Base-by-base conservation (phyloP, 495 filamentous ascomycete genomes). In the Hypoxylon intermedium region DNA sequence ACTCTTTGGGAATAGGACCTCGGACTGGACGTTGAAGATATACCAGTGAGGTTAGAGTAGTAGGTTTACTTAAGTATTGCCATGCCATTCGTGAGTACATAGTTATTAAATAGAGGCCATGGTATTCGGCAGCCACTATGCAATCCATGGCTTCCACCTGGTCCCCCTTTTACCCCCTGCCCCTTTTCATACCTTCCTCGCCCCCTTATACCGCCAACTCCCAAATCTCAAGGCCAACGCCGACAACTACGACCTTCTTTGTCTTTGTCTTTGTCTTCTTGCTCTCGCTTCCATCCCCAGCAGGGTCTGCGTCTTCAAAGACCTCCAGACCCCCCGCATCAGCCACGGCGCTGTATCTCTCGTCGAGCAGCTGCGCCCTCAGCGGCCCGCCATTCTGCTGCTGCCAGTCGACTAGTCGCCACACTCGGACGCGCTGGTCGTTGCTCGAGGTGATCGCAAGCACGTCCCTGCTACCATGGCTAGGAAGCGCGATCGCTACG, bases 381-480 rank as follows among this genome's bases (percentile, higher is more conserved):
- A 80, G n/a, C 23, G 68, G 16, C 11, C 24, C 24, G 24, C 24
- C 7, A 26, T n/a, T n/a, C n/a, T 33, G 3, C 60, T 21, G n/a
- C 6, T 30, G 57, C 21, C 73, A 69, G 9, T 61, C 74, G 4
- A 49, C 21, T 26, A 75, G 57, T 45, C 82, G 74, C 93, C 93
- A 97, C 2, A 88, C 60, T 67, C 89, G 91, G 50, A 97, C 67
- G 16, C 86, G 80, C 75, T 97, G 92, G 67, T 97, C 94, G 52
- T 89, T 92, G 20, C 91, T 86, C 0, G 85, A 82, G 1, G 84
- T 87, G 5, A 83, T 82, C 2, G 91, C 53, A n/a, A 57, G 21
- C 0, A 46, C 36, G 2, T 47, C 60, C 2, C 54, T 34, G 37
- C 34, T 36, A 3, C 55, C 47, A 13, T 54, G 69, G 28, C 33